Percentiles rank a stretch among this genome's conserved stretches.
phyloP scores from a whole-genome alignment of 2,329 filamentous ascomycete species.

The Ophiostoma tasmaniense region DNA sequence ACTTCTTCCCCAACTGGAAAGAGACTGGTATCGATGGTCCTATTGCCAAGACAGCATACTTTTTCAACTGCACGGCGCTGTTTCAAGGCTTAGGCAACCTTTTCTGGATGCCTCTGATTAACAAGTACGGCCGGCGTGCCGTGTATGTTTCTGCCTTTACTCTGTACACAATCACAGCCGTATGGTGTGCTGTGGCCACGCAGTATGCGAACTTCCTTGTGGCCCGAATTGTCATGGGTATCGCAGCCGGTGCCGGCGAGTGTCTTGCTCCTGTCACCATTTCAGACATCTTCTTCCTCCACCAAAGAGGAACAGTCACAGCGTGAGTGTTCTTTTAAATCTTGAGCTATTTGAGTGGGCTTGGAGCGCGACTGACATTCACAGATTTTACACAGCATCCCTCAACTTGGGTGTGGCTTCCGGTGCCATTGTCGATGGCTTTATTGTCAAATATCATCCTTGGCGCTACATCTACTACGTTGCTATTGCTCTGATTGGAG shows the following conservation, averaged over 20 bases:
- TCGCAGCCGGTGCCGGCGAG: conserved; percentile 46
- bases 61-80: conserved; percentile 44
- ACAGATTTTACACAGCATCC: conserved; percentile 17
- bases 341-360: neutral
- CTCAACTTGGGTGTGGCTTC: conserved; percentile 32
- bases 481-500: conserved; percentile 40
- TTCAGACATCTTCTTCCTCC: conserved; percentile 48
- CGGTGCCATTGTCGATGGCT: conserved; percentile 36
- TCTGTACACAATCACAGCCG: conserved; percentile 33
- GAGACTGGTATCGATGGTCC: conserved; percentile 25
- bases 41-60: conserved; percentile 41
- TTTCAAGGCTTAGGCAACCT: conserved; percentile 41
- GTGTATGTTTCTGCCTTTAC: conserved; percentile 37
- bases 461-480: conserved; percentile 48
- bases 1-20: conserved; percentile 37
- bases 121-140: conserved; percentile 38
- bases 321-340: conserved; percentile 26
- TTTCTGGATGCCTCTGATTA: conserved; percentile 38
- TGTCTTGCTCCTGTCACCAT: conserved; percentile 43
- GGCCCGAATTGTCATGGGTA: conserved; percentile 43
- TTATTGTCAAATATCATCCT: conserved; percentile 40
- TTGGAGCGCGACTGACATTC: neutral
- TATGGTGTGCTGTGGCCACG: conserved; percentile 38
- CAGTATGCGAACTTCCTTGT: conserved; percentile 35
- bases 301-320: conserved; percentile 46